Base-by-base conservation (phyloP, 73 alveolate genomes). In the Diophrys sp. region DNA sequence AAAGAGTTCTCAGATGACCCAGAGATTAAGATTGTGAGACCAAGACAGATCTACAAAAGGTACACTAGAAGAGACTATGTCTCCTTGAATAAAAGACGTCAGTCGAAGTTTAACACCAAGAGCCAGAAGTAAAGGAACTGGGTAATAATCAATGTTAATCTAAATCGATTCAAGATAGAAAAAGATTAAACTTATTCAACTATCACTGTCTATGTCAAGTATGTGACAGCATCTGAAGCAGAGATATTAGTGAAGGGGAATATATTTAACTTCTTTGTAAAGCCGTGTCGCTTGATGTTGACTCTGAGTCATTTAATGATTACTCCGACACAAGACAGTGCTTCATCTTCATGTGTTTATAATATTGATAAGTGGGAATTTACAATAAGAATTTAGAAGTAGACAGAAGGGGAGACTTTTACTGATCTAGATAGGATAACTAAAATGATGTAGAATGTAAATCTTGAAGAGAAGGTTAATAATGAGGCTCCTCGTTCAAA, bases 1-100 rank as follows among this genome's bases (percentile, higher is more conserved):
- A 72, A 66, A 31, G 98, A 94, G 73, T 94, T 91, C 89, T 85
- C 81, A 28, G 93, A 88, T 73, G 97, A 94, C 78, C 97, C 98
- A 30, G 98, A 91, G 71, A 89, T 89, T 81, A 88, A 88, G 76
- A 91, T 92, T 56, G 97, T 92, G 30, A 75, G 97, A 66, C 97
- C 98, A 33, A 86, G 97, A 78, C 94, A 89, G 80, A 87, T 89
- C 74, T 94, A 94, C 89, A 53, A 87, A 70, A 97, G 97, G 56
- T 79, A 85, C 75, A 30, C 87, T 67, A 78, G 57, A 57, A 87
- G 96, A 79, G 89, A 87, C 23, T 93, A 90, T 72, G 94, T 90
- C 14, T 91, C 91, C 23, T 67, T 75, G 30, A 85, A 74, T 8
- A 73, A 93, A 68, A 83, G 98, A 67, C 69, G 72, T 32, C 80